These are phyloP conservation scores for Yamadazyma membranifaciens DNA, from an alignment of 1,139 yeast species.

Conservation along the genomic window DNA sequence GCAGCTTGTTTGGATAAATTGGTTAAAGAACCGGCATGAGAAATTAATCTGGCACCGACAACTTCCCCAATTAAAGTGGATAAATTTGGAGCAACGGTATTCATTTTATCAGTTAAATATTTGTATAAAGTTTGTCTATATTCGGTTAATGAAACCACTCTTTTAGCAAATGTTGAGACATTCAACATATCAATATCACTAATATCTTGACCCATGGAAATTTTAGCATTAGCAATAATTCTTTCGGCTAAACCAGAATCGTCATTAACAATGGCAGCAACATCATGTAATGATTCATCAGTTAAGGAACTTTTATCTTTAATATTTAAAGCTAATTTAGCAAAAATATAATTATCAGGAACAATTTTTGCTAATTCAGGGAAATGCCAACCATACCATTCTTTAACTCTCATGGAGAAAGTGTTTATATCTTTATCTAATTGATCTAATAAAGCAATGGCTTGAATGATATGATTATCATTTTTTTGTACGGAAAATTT, in stretches of 20 bases:
- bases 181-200: conserved; percentile 84
- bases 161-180: conserved; percentile 86
- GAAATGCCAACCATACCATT: conserved; percentile 99
- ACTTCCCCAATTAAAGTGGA: conserved; percentile 95
- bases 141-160: conserved; percentile 90
- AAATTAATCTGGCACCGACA: conserved; percentile 96
- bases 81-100: conserved; percentile 96
- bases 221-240: conserved; percentile 84
- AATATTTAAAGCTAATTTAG: conserved; percentile 77
- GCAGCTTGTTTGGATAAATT: conserved; percentile 98
- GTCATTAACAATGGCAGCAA: conserved; percentile 85
- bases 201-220: conserved; percentile 98
- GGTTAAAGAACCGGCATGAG: conserved; percentile 94
- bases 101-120: conserved; percentile 91
- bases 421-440: conserved; percentile 97
- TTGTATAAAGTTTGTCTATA: conserved; percentile 91
- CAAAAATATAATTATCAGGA: conserved; percentile 86
- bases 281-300: conserved; percentile 83
- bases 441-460: conserved; percentile 94
- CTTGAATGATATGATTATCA: conserved; percentile 98
- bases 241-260: conserved; percentile 94
- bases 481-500: conserved; percentile 98
- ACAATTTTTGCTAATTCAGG: conserved; percentile 98
- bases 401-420: conserved; percentile 96
- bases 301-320: conserved; percentile 82